Percentiles rank a stretch among this genome's conserved stretches.
These are phyloP conservation scores for Ogataea nakhonphanomensis DNA, from an alignment of 805 yeast species.

Conservation along the genomic window DNA sequence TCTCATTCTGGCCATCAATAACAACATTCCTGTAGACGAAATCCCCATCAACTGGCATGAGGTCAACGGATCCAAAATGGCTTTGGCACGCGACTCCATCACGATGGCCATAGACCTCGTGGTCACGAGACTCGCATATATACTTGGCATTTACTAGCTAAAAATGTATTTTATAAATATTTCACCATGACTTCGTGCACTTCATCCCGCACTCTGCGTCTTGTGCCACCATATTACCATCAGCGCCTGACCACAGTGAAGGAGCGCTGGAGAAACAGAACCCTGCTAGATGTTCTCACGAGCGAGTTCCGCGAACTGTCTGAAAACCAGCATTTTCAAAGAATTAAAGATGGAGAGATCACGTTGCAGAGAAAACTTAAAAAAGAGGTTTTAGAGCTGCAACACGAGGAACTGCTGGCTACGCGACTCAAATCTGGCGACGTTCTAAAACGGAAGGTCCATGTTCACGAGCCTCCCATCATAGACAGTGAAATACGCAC, in stretches of 20 bases:
- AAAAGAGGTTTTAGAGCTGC: conserved; percentile 27
- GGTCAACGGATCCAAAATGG: conserved; percentile 92
- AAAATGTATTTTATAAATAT: background rate
- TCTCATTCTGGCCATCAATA: conserved; percentile 72
- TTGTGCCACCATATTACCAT: conserved; percentile 40
- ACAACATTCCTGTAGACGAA: conserved; percentile 65
- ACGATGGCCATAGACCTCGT: conserved; percentile 93
- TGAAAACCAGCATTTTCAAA: conserved; percentile 21
- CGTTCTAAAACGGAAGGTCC: conserved; percentile 24
- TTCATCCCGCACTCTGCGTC: conserved; percentile 35
- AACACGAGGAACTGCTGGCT: conserved; percentile 27
- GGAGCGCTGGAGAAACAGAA: conserved; percentile 42
- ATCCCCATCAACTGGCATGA: conserved; percentile 95
- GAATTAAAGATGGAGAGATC: conserved; percentile 21
- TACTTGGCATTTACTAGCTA: conserved; percentile 66
- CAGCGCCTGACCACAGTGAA: conserved; percentile 37
- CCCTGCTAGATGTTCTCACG: conserved; percentile 37
- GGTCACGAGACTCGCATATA: conserved; percentile 83
- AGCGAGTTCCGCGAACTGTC: conserved; percentile 37
- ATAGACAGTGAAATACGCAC: conserved; percentile 14
- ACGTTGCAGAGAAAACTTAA: conserved; percentile 18
- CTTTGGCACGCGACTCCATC: conserved; percentile 83
- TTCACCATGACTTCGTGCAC: conserved; percentile 18
- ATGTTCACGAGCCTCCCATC: conserved; percentile 32
- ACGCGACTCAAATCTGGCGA: conserved; percentile 27